A percentile compares a stretch with the other conserved stretches of the same genome.
These are phyloP conservation scores for Trichoderma reesei DNA, from an alignment of 495 filamentous ascomycete genomes.

Conservation along the genomic window DNA sequence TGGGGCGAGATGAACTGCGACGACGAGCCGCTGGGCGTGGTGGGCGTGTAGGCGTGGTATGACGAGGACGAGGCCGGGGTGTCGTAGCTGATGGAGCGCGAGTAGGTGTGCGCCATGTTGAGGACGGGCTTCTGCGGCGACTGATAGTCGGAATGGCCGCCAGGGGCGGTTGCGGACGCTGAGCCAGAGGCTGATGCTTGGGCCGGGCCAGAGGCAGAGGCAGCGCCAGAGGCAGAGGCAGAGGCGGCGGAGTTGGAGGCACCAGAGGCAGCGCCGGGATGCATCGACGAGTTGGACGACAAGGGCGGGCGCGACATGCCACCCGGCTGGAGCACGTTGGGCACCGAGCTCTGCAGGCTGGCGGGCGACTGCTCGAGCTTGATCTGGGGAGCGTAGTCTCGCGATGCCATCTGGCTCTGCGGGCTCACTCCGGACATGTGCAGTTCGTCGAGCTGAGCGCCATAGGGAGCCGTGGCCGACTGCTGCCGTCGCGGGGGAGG, in stretches of 20 bases:
- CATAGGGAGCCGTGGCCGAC: slow-evolving; percentile 26
- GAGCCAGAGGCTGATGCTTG: neutral
- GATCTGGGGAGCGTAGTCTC: slow-evolving; percentile 48
- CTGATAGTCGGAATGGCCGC: slow-evolving; percentile 39
- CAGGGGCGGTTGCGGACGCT: slow-evolving; percentile 24
- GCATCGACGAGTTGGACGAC: slow-evolving; percentile 46
- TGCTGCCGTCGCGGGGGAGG: slow-evolving; percentile 31
- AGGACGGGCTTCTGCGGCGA: slow-evolving; percentile 57
- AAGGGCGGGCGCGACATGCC: slow-evolving; percentile 44
- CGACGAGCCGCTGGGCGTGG: slow-evolving; percentile 38
- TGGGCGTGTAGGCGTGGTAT: slow-evolving; percentile 55
- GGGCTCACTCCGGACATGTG: slow-evolving; percentile 53
- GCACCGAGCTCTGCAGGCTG: slow-evolving; percentile 41
- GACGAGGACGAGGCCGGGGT: slow-evolving; percentile 50
- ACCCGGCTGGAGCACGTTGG: slow-evolving; percentile 62
- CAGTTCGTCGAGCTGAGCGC: slow-evolving; percentile 56
- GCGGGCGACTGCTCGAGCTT: slow-evolving; percentile 18
- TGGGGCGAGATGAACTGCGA: slow-evolving; percentile 58
- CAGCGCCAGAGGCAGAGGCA: slow-evolving; percentile 18
- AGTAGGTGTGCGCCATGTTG: slow-evolving; percentile 57
- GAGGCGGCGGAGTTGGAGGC: slow-evolving; percentile 19
- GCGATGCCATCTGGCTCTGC: slow-evolving; percentile 29
- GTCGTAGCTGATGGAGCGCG: slow-evolving; percentile 61
- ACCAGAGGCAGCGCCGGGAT: slow-evolving; percentile 29
- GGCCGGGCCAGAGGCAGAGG: neutral